Percentiles rank a stretch among this genome's conserved stretches.
phyloP scores from a whole-genome alignment of 805 yeast genomes.

The Saccharomycopsis capsularis region DNA sequence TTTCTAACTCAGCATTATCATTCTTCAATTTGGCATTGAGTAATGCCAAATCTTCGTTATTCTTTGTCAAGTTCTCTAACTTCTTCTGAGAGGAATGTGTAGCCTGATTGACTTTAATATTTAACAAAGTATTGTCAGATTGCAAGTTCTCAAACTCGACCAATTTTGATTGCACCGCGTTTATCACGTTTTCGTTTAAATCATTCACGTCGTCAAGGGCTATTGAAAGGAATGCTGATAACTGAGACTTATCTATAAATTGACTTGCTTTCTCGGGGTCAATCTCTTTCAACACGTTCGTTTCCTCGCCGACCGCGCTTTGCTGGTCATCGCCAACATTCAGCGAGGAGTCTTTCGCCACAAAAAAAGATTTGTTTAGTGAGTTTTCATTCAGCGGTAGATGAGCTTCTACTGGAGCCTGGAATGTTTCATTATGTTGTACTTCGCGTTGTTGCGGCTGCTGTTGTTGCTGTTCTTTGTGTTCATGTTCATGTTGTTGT shows the following conservation, averaged over 20 bases:
- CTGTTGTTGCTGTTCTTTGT: not conserved
- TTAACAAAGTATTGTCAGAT: constrained; percentile 27
- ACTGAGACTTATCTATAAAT: not conserved
- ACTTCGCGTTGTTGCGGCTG: not conserved
- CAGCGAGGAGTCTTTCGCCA: constrained; percentile 1
- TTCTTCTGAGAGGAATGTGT: constrained; percentile 27
- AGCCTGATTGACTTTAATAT: constrained; percentile 29
- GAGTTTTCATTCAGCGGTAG: not conserved
- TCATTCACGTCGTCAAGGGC: constrained; percentile 1
- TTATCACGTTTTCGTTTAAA: constrained; percentile 1
- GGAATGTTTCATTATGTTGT: not conserved
- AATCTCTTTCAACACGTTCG: not conserved
- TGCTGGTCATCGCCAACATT: not conserved
- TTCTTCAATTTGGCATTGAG: constrained; percentile 28
- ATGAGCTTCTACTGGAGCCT: too few species aligned
- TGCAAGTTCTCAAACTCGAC: constrained; percentile 27
- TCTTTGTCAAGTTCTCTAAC: constrained; percentile 24
- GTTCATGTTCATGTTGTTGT: not conserved
- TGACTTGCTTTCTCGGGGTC: not conserved
- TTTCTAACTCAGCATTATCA: constrained; percentile 34
- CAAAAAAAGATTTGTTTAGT: not conserved
- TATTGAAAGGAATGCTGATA: constrained; percentile 7
- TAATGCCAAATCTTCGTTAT: constrained; percentile 17
- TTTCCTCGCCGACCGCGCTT: not conserved
- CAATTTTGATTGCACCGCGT: constrained; percentile 19